These are phyloP conservation scores for Sclerotinia trifoliorum DNA, from an alignment of 2,329 filamentous ascomycete species.

Conservation along the genomic window DNA sequence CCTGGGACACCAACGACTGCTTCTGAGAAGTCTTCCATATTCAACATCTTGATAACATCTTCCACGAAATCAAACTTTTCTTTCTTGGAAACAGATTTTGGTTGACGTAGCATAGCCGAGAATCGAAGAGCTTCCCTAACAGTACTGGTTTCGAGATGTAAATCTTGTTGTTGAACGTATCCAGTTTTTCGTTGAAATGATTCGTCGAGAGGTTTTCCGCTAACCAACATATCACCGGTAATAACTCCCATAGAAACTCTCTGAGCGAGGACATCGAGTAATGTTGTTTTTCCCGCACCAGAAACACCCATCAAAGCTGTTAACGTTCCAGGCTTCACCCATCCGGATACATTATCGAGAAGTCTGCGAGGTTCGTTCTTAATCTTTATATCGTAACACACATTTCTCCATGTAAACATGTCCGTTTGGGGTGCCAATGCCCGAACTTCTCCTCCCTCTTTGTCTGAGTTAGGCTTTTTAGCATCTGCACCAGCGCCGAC, in stretches of 20 bases:
- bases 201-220: conserved; percentile 41
- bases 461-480: conserved; percentile 26
- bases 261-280: conserved; percentile 76
- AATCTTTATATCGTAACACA: conserved; percentile 75
- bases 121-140: conserved; percentile 78
- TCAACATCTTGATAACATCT: conserved; percentile 85
- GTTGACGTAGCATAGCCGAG: conserved; percentile 82
- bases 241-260: conserved; percentile 89
- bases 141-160: conserved; percentile 80
- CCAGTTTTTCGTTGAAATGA: conserved; percentile 92
- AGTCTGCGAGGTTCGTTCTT: conserved; percentile 63
- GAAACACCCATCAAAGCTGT: conserved; percentile 69
- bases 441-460: conserved; percentile 33
- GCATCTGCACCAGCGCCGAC: conserved; percentile 18
- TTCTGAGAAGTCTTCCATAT: conserved; percentile 89
- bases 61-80: conserved; percentile 89
- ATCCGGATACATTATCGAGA: conserved; percentile 68
- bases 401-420: conserved; percentile 39
- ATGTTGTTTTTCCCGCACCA: conserved; percentile 85
- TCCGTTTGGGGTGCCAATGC: conserved; percentile 37
- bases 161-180: conserved; percentile 91
- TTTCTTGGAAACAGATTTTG: conserved; percentile 64
- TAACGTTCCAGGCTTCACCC: conserved; percentile 69
- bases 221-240: conserved; percentile 68
- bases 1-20: conserved; percentile 89